These are phyloP conservation scores for Fusarium secorum DNA, from an alignment of 2,329 filamentous ascomycete genomes.

Conservation along the genomic window DNA sequence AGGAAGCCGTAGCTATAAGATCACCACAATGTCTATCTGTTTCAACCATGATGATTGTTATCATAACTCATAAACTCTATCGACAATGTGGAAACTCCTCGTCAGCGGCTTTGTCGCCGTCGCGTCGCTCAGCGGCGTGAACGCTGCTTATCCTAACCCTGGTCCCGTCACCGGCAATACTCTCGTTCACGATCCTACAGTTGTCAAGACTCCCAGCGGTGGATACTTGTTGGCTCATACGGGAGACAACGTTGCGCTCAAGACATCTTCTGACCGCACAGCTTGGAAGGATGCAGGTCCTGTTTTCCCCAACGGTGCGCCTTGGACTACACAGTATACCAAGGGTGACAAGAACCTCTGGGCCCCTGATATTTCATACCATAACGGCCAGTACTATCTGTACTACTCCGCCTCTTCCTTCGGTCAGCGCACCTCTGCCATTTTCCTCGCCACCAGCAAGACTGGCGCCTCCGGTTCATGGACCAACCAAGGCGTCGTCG, in stretches of 20 bases:
- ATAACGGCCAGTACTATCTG: slow-evolving; percentile 43
- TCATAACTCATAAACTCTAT: not conserved
- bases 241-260: slow-evolving; percentile 40
- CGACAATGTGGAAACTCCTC: slow-evolving; percentile 29
- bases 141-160: slow-evolving; percentile 21
- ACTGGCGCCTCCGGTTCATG: slow-evolving; percentile 44
- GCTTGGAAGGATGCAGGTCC: slow-evolving; percentile 42
- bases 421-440: slow-evolving; percentile 41
- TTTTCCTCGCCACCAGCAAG: slow-evolving; percentile 44
- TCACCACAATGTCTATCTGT: not conserved
- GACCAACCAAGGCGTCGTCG: slow-evolving; percentile 42
- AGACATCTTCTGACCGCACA: slow-evolving; percentile 46
- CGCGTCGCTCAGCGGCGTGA: slow-evolving; percentile 14
- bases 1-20: not conserved
- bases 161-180: slow-evolving; percentile 40
- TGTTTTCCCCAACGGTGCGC: slow-evolving; percentile 44
- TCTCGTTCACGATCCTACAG: slow-evolving; percentile 42
- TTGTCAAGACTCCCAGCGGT: slow-evolving; percentile 43
- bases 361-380: slow-evolving; percentile 63
- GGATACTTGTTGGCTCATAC: slow-evolving; percentile 43
- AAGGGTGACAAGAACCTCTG: slow-evolving; percentile 44
- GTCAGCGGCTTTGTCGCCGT: slow-evolving; percentile 37
- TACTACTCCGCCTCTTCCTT: slow-evolving; percentile 47
- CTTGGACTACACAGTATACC: slow-evolving; percentile 45
- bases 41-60: not conserved